These are phyloP conservation scores for Liquidambar formosana DNA, from an alignment of 164 flowering plant genomes.

Conservation along the genomic window DNA sequence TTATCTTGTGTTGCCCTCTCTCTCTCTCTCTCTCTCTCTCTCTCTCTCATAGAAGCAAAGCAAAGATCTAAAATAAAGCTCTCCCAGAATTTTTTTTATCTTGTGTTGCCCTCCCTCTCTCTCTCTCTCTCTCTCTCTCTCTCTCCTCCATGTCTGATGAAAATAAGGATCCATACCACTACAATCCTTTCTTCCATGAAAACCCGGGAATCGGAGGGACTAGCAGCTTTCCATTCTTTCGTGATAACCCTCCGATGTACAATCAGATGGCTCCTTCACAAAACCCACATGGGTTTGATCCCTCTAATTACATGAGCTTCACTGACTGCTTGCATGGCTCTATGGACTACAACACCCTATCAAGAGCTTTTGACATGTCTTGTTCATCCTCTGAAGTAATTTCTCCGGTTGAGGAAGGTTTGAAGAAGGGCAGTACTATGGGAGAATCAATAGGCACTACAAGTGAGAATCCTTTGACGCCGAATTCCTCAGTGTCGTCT, in stretches of 20 bases:
- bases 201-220: neutral
- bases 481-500: conserved; percentile 35
- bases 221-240: conserved; percentile 12
- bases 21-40: too few species aligned
- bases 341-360: conserved; percentile 28
- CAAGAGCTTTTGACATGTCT: conserved; percentile 35
- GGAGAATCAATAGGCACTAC: neutral
- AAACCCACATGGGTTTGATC: conserved; percentile 27
- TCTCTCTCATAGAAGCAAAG: neutral
- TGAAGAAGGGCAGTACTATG: too few species aligned
- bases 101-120: too few species aligned
- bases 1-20: too few species aligned
- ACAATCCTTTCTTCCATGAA: conserved; percentile 13
- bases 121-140: neutral
- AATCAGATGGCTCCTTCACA: neutral
- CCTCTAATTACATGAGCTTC: conserved; percentile 28
- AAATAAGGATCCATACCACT: conserved; percentile 8
- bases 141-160: conserved; percentile 21
- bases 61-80: neutral
- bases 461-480: conserved; percentile 23
- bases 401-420: neutral
- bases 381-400: conserved; percentile 31
- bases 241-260: neutral
- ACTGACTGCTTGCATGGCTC: conserved; percentile 36
- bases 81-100: too few species aligned